Conservation (phyloP, 352 stramenopile genomes). For the Halophytophthora batemanensis region DNA sequence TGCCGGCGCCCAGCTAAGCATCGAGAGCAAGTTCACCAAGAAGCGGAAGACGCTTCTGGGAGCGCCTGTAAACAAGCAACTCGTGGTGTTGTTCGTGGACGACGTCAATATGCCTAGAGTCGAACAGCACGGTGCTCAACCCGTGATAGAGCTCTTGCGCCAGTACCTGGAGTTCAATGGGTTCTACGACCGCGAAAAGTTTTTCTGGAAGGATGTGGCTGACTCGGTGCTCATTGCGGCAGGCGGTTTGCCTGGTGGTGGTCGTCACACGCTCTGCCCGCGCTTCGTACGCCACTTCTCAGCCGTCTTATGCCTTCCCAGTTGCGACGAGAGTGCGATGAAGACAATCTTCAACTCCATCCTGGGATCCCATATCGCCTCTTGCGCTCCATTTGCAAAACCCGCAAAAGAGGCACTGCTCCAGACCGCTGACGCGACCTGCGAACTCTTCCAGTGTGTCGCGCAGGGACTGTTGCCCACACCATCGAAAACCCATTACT, state of each 20-base stretch:
- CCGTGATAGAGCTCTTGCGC: conserved; percentile 73
- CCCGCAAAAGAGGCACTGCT: conserved; percentile 49
- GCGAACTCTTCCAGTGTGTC: conserved; percentile 59
- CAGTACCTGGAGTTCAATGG: conserved; percentile 69
- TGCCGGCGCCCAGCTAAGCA: conserved; percentile 70
- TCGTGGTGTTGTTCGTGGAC: conserved; percentile 87
- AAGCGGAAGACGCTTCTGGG: conserved; percentile 92
- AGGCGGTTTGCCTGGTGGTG: conserved; percentile 55
- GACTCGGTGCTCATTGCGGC: conserved; percentile 67
- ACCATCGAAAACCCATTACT: conserved; percentile 79
- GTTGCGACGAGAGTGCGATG: conserved; percentile 72
- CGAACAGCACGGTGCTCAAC: conserved; percentile 73
- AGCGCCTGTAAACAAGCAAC: conserved; percentile 62
- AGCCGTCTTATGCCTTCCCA: conserved; percentile 65
- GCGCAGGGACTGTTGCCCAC: conserved; percentile 60
- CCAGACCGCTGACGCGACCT: conserved; percentile 55
- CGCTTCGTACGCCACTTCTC: conserved; percentile 73
- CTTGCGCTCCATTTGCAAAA: conserved; percentile 32
- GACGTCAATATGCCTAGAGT: conserved; percentile 89
- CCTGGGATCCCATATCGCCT: conserved; percentile 49
- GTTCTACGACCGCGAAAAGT: conserved; percentile 81
- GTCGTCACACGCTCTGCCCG: conserved; percentile 49
- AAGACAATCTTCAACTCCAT: conserved; percentile 89
- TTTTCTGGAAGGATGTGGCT: conserved; percentile 78
- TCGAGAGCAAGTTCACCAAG: conserved; percentile 89